phyloP scores from a whole-genome alignment of 805 yeast species.

The Cyberlindnera meyerae region DNA sequence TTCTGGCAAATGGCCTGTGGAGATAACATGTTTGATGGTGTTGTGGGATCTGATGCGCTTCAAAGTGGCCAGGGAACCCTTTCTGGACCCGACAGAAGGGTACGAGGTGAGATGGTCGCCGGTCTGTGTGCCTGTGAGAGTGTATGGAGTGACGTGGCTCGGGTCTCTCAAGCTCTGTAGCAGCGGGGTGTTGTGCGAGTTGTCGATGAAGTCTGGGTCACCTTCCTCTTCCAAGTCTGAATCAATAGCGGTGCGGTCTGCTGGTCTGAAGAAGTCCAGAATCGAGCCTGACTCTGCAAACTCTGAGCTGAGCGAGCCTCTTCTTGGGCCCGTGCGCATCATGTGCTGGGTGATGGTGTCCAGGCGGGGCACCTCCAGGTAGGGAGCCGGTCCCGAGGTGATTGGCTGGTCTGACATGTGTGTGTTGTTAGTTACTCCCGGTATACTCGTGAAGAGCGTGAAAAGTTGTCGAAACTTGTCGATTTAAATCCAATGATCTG shows the following conservation, averaged over 20 bases:
- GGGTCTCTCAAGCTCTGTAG: slow-evolving; percentile 21
- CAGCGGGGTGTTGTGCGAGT: slow-evolving; percentile 22
- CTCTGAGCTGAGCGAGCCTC: slow-evolving; percentile 18
- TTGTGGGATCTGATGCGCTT: slow-evolving; percentile 24
- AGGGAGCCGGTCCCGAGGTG: slow-evolving; percentile 24
- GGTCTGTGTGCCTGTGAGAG: slow-evolving; percentile 2
- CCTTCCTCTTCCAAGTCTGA: slow-evolving; percentile 7
- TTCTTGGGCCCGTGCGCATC: slow-evolving; percentile 15
- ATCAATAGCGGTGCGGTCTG: slow-evolving; percentile 9
- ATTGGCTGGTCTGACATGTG: slow-evolving; percentile 15
- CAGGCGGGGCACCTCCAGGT: slow-evolving; percentile 21
- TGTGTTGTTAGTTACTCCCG: no score
- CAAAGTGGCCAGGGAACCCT: slow-evolving; percentile 22
- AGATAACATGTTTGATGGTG: slow-evolving; percentile 23
- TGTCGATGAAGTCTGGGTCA: slow-evolving; percentile 7
- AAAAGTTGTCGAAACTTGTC: neutral
- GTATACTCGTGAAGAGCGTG: neutral
- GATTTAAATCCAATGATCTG: no score
- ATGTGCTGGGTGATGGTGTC: slow-evolving; percentile 22
- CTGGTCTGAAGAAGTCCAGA: slow-evolving; percentile 22
- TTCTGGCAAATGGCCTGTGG: slow-evolving; percentile 23
- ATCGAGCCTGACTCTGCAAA: slow-evolving; percentile 20
- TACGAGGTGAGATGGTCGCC: slow-evolving; percentile 19
- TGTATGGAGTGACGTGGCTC: slow-evolving; percentile 5
- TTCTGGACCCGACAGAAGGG: slow-evolving; percentile 12